Evolutionary conservation across 768 basidiomycete species (phyloP).

Genomic region (Cystofilobasidium bisporidii): DNA sequence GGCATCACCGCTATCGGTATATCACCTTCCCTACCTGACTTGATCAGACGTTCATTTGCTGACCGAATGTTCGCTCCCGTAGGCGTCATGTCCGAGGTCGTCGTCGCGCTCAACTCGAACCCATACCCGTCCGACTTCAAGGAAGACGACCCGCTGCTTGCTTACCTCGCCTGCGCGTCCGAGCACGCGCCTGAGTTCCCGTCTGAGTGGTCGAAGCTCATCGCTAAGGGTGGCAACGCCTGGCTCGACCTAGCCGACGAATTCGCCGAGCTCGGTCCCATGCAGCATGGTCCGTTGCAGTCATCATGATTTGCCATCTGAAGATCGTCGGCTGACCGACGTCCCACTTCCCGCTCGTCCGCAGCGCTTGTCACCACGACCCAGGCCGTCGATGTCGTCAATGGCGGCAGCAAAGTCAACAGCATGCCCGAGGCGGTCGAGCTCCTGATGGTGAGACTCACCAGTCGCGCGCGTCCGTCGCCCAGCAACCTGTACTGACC

Average conservation of each 20-base stretch:
- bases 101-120: constrained; percentile 34
- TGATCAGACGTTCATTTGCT: no score
- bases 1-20: constrained; percentile 37
- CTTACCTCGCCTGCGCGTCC: constrained; percentile 33
- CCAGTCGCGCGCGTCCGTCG: neutral
- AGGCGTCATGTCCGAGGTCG: constrained; percentile 35
- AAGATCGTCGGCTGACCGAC: neutral
- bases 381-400: constrained; percentile 37
- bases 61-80: no score
- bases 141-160: constrained; percentile 35
- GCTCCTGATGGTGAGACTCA: constrained; percentile 8
- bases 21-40: no score
- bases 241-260: constrained; percentile 32
- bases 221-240: constrained; percentile 29
- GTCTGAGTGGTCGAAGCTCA: constrained; percentile 30
- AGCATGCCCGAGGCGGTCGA: constrained; percentile 24
- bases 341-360: neutral
- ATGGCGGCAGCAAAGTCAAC: constrained; percentile 36
- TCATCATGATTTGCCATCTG: neutral
- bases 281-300: constrained; percentile 15
- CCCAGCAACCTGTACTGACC: neutral
- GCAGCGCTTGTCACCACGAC: constrained; percentile 35
- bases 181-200: constrained; percentile 35
- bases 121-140: constrained; percentile 35
- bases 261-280: constrained; percentile 21